Evolutionary conservation across 495 filamentous ascomycete genomes (phyloP), one percentile per base, ranked within the genome.

Genomic region (Thermochaetoides thermophila): DNA sequence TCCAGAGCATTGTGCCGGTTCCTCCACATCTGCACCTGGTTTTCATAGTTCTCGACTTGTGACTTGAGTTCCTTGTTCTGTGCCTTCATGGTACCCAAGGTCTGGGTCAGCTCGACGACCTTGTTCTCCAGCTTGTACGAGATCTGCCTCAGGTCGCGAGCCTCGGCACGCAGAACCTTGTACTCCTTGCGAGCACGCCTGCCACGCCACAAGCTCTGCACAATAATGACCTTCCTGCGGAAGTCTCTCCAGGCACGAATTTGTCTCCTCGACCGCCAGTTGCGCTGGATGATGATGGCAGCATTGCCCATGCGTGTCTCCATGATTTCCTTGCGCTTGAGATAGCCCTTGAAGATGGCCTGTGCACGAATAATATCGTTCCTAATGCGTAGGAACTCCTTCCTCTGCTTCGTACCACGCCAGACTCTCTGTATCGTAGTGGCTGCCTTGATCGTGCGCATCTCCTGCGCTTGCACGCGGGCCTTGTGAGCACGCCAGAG

Each of bases 121-220:
- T 97, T 96, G 66, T 96, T 95, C 65, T 96, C 91, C 48, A 97
- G 60, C 64, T 91, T 96, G 63, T 96, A 96, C 10, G 86, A 95
- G 43, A 97, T 97, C 55, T 95, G 84, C 63, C 94, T 94, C 45
- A 97, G 72, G 66, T 97, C 89, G 48, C 91, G 79, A 24, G 89
- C 86, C 54, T 97, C 91, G 55, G 92, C 87, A 31, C 91, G 81
- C 34, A 92, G 56, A 27, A 53, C 74, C 72, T 92, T 95, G 66
- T 97, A 97, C 31, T 68, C 72, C 33, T 65, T 69, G 38, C 91
- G 71, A 34, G 89, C 91, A 41, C 63, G 44, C 60, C 70, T 89
- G 42, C 85, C 89, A 49, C 91, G 73, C 85, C 85, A 95, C 43
- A 96, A 52, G 60, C 77, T 95, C 57, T 97, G 89, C 26, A 93